phyloP scores from a whole-genome alignment of 1,284 basidiomycete genomes.

The Malassezia obtusa region DNA sequence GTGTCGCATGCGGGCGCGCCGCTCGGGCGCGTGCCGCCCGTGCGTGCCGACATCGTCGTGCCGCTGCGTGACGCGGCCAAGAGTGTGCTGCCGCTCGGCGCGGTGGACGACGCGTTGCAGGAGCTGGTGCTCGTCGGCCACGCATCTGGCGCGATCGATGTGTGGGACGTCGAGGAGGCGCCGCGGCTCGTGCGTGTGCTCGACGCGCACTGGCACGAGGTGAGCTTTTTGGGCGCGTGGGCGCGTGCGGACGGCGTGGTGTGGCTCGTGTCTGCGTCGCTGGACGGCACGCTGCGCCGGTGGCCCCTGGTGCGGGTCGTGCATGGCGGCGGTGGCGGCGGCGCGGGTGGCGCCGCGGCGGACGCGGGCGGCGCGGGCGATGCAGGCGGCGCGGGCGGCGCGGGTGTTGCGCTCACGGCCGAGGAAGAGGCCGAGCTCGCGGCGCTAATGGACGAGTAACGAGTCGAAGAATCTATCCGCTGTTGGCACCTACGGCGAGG shows the following conservation, averaged over 20 bases:
- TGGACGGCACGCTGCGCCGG: conserved; percentile 31
- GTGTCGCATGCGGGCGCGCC: conserved; percentile 4
- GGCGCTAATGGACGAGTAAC: conserved; percentile 21
- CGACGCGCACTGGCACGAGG: conserved; percentile 37
- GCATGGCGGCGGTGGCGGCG: neutral
- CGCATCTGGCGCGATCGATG: conserved; percentile 3
- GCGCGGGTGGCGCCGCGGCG: neutral
- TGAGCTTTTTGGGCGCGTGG: conserved; percentile 21
- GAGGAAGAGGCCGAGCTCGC: conserved; percentile 38
- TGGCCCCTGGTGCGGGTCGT: conserved; percentile 15
- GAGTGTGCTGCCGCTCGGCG: conserved; percentile 6
- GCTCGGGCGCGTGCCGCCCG: neutral
- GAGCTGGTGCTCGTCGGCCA: neutral
- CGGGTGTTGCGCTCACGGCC: conserved; percentile 19
- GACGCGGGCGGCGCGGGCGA: neutral
- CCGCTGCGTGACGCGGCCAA: neutral
- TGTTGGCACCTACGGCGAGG: conserved; percentile 41
- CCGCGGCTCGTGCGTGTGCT: neutral
- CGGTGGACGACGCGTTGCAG: neutral
- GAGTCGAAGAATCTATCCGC: conserved; percentile 18
- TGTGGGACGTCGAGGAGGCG: neutral
- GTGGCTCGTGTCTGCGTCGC: conserved; percentile 24
- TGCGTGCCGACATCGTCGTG: conserved; percentile 3
- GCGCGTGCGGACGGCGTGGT: neutral
- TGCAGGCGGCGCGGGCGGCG: neutral